Conservation (phyloP, 345 rosid species). For the Corymbia maculata region DNA sequence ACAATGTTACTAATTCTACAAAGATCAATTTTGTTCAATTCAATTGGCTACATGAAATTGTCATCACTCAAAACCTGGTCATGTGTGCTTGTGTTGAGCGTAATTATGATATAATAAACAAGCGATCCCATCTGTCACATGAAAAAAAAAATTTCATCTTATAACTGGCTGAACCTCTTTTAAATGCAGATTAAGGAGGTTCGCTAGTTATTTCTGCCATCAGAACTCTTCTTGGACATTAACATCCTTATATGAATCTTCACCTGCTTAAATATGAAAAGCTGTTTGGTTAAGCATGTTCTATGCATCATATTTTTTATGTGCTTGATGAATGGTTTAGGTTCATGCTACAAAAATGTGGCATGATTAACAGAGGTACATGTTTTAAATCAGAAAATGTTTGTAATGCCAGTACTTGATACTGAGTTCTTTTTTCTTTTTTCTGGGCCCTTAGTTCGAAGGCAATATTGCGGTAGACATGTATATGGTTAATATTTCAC, state of each 20-base stretch:
- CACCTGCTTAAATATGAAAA: neutral
- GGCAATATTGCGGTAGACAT: neutral
- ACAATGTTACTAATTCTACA: neutral
- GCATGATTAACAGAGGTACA: neutral
- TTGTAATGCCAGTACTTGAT: neutral
- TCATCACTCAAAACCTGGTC: neutral
- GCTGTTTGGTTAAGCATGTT: neutral
- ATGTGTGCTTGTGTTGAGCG: neutral
- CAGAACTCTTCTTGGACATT: neutral
- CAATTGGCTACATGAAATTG: neutral
- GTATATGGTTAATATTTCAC: neutral
- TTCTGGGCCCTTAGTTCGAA: neutral
- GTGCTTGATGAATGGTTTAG: neutral
- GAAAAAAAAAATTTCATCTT: neutral
- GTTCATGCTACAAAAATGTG: neutral
- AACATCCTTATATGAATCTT: neutral
- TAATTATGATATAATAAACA: neutral
- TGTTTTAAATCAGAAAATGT: neutral
- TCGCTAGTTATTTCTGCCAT: neutral
- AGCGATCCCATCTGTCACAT: neutral
- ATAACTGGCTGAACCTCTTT: neutral
- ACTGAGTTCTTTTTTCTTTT: neutral
- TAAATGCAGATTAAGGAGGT: neutral
- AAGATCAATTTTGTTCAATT: neutral
- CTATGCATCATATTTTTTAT: neutral